phyloP scores from a whole-genome alignment of 1,284 basidiomycete genomes.

The Puccinia horiana region DNA sequence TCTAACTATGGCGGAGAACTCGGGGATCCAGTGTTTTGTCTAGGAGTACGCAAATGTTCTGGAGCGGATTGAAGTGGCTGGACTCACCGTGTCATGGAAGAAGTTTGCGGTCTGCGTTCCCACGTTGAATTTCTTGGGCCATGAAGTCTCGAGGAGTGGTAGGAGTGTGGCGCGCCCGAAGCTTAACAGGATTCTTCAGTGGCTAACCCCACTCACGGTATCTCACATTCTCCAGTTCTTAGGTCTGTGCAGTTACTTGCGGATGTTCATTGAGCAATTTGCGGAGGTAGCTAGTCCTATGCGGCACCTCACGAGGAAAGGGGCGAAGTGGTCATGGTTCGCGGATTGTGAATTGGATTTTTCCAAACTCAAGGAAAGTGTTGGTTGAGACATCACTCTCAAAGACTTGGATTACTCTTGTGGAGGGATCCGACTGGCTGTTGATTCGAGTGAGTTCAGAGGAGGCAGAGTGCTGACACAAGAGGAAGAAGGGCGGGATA shows the following conservation, averaged over 20 bases:
- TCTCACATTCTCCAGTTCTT: neutral
- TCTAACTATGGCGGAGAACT: neutral
- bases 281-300: neutral
- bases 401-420: neutral
- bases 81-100: conserved; percentile 23
- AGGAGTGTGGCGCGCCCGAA: neutral
- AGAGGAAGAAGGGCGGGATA: too few species aligned
- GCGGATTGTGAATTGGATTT: neutral
- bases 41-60: conserved; percentile 13
- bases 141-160: neutral
- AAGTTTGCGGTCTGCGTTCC: conserved; percentile 16
- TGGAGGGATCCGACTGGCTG: too few species aligned
- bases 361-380: neutral
- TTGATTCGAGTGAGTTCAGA: too few species aligned
- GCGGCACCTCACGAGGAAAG: too few species aligned
- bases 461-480: too few species aligned
- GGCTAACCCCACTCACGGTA: neutral
- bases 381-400: neutral
- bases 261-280: conserved; percentile 23
- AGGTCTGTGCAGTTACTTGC: too few species aligned
- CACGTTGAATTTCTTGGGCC: neutral
- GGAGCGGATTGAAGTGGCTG: too few species aligned
- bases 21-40: neutral
- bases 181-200: neutral
- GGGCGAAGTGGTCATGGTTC: neutral